Percentiles rank a stretch among this genome's conserved stretches.
These are phyloP conservation scores for Tillandsia leiboldiana DNA, from an alignment of 176 grass and related monocot species.

Conservation along the genomic window DNA sequence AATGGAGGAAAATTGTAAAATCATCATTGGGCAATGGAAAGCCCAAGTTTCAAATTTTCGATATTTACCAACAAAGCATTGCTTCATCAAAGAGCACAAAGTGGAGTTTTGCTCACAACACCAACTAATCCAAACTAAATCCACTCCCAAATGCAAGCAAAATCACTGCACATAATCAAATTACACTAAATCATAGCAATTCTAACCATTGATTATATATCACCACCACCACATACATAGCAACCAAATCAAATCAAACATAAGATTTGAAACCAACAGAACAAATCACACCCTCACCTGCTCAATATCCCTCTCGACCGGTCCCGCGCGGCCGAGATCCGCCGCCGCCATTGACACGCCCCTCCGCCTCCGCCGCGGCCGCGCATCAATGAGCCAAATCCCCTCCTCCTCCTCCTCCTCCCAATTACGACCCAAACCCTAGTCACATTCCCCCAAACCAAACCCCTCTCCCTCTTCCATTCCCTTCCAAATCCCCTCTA, in stretches of 20 bases:
- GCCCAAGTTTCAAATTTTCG: neutral
- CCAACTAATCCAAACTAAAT: neutral
- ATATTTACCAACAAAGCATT: neutral
- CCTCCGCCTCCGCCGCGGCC: slow-evolving; percentile 11
- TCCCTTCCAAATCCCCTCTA: neutral
- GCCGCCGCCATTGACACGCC: slow-evolving; percentile 59
- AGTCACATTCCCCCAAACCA: neutral
- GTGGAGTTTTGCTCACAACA: neutral
- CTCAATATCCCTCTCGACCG: slow-evolving; percentile 92
- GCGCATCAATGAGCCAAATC: slow-evolving; percentile 24
- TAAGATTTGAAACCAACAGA: neutral
- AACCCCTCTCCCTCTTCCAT: neutral
- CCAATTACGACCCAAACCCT: neutral
- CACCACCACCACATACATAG: neutral
- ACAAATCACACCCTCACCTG: slow-evolving; percentile 40
- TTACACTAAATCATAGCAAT: no score
- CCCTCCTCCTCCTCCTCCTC: slow-evolving; percentile 3
- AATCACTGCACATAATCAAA: no score
- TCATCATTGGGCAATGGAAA: neutral
- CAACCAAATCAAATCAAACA: neutral
- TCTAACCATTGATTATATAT: no score
- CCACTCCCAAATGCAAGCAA: no score
- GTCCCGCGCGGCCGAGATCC: slow-evolving; percentile 60
- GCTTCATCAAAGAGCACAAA: neutral
- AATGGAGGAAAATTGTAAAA: neutral